Conservation (phyloP, 495 filamentous ascomycete genomes). For the Gamarada debralockiae region DNA sequence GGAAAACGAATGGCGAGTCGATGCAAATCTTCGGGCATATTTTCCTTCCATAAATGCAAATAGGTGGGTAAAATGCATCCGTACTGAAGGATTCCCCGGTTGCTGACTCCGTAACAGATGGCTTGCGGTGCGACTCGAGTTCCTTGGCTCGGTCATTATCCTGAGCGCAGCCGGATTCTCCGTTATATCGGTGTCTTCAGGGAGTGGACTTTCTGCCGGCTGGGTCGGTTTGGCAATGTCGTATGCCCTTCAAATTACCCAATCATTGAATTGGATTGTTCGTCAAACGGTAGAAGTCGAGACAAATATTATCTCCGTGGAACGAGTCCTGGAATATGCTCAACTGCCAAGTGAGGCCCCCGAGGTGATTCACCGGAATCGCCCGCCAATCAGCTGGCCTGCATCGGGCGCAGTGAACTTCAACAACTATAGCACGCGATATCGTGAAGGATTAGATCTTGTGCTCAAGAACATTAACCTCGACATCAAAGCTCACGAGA, state of each 20-base stretch:
- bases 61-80: constrained; percentile 18
- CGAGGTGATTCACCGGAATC: constrained; percentile 83
- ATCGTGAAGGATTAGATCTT: constrained; percentile 82
- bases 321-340: constrained; percentile 96
- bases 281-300: constrained; percentile 98
- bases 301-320: constrained; percentile 98
- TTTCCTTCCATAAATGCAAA: constrained; percentile 97
- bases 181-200: constrained; percentile 72
- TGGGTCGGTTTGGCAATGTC: constrained; percentile 94
- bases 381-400: constrained; percentile 90
- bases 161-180: constrained; percentile 79
- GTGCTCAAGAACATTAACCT: constrained; percentile 91
- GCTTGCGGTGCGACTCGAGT: constrained; percentile 93
- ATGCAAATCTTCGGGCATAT: constrained; percentile 92
- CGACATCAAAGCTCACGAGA: constrained; percentile 91
- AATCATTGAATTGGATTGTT: constrained; percentile 99
- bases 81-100: background rate
- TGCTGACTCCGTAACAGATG: constrained; percentile 49
- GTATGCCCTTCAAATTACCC: constrained; percentile 94
- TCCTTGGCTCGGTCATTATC: constrained; percentile 94
- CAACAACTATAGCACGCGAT: constrained; percentile 89
- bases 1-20: constrained; percentile 98
- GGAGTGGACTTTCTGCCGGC: constrained; percentile 65
- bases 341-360: constrained; percentile 91
- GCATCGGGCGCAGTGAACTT: constrained; percentile 86